Conservation (phyloP, 768 basidiomycete species). For the Serendipita sp. region DNA sequence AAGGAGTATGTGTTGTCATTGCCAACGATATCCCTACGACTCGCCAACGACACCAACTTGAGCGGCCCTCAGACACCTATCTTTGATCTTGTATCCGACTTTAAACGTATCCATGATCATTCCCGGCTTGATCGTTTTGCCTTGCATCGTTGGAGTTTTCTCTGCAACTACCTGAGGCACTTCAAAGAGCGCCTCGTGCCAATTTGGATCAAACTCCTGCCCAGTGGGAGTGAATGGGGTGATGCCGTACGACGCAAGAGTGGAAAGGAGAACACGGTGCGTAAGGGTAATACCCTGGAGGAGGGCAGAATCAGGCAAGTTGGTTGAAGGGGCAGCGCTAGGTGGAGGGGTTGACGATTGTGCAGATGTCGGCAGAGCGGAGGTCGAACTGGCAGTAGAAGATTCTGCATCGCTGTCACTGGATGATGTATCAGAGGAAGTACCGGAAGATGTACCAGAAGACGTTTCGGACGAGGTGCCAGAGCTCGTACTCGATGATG, state of each 20-base stretch:
- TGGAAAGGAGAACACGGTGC: conserved; percentile 75
- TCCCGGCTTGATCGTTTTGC: conserved; percentile 54
- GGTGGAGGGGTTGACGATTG: conserved; percentile 12
- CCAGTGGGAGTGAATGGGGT: conserved; percentile 85
- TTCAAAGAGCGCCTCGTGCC: conserved; percentile 90
- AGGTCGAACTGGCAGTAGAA: conserved; percentile 18
- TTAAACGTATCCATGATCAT: conserved; percentile 85
- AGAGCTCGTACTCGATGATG: conserved; percentile 13
- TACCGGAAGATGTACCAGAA: background rate
- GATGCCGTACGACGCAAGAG: conserved; percentile 82
- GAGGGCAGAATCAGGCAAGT: conserved; percentile 43
- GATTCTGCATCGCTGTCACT: conserved; percentile 15
- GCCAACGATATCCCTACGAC: too few species aligned
- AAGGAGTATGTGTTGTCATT: too few species aligned
- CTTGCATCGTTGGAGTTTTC: conserved; percentile 36
- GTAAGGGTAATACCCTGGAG: conserved; percentile 85
- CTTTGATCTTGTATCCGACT: conserved; percentile 86
- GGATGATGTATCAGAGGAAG: background rate
- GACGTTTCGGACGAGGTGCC: background rate
- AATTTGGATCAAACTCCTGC: conserved; percentile 87
- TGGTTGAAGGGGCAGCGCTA: conserved; percentile 34
- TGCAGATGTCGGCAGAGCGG: conserved; percentile 17
- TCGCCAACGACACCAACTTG: too few species aligned
- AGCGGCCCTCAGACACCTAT: conserved; percentile 67
- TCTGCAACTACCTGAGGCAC: conserved; percentile 33